Evolutionary conservation across 768 basidiomycete species (phyloP), one percentile per base, ranked within the genome.

Genomic region (Tricholoma terreum): DNA sequence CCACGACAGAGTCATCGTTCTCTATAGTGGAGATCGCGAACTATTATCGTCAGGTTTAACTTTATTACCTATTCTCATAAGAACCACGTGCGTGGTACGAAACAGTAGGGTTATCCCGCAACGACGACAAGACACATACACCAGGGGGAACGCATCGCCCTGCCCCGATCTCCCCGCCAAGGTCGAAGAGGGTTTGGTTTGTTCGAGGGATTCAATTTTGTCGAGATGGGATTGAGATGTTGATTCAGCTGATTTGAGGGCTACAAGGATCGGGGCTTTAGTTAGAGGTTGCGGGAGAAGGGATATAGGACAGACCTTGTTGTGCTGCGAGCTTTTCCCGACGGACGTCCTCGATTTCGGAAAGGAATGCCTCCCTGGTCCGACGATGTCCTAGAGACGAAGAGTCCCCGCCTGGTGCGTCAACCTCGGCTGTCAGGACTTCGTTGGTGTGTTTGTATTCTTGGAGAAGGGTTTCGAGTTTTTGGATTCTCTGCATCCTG

Each of bases 31-130:
- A 42, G 8, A 21, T 42, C 40, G 3, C 17, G 17, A 42, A 19
- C 40, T 42, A 42, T 42, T 42, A 42, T 42, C 19, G 19, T 42
- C 40, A 42, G 40, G 40, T n/a, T n/a, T n/a, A n/a, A n/a, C n/a
- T n/a, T n/a, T n/a, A n/a, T n/a, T n/a, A n/a, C n/a, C n/a, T n/a
- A n/a, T n/a, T n/a, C n/a, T n/a, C n/a, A n/a, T n/a, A n/a, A n/a
- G n/a, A n/a, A n/a, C n/a, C n/a, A n/a, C n/a, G n/a, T n/a, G n/a
- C n/a, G n/a, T n/a, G n/a, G n/a, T n/a, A n/a, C n/a, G n/a, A n/a
- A n/a, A n/a, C n/a, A n/a, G n/a, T n/a, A 0, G 95, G 95, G 63
- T 94, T 95, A 45, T 89, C 85, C 7, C 71, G 72, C 61, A 95
- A 71, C 50, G 83, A 79, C n/a, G 92, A 70, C 1, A n/a, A n/a